Conservation (phyloP, 257 asterid genomes). For the Salvia hispanica region DNA sequence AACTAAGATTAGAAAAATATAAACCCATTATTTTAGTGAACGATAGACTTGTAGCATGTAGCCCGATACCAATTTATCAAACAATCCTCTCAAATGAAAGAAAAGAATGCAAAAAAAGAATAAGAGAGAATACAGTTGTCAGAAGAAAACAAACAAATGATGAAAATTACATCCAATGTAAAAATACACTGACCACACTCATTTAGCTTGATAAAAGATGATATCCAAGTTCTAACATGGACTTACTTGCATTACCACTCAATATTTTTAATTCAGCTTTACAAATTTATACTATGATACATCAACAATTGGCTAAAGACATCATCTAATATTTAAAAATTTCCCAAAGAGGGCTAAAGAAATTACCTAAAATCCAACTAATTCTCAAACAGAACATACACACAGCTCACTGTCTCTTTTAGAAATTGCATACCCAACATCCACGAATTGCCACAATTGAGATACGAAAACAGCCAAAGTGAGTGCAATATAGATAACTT, state of each 20-base stretch:
- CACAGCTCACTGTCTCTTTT: neutral
- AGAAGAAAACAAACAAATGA: constrained; percentile 1
- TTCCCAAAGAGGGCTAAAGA: neutral
- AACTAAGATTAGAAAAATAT: constrained; percentile 47
- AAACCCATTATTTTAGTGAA: constrained; percentile 20
- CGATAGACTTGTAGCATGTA: neutral
- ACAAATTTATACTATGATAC: constrained; percentile 6
- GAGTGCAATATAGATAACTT: neutral
- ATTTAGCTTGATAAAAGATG: constrained; percentile 9
- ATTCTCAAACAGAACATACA: neutral
- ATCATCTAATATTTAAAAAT: neutral
- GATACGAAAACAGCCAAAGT: neutral
- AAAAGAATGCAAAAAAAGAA: neutral
- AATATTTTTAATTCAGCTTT: neutral
- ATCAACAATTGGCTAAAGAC: constrained; percentile 2
- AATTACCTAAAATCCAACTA: neutral
- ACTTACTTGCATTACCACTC: neutral
- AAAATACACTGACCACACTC: neutral
- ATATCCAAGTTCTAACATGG: constrained; percentile 1
- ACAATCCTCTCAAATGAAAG: constrained; percentile 17
- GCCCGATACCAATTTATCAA: neutral
- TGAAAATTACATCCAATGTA: neutral
- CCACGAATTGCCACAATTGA: constrained; percentile 3
- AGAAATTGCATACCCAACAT: neutral
- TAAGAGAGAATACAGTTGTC: too few species aligned